Conservation (phyloP, 179 eudicot species). For the Pouteria campechiana region DNA sequence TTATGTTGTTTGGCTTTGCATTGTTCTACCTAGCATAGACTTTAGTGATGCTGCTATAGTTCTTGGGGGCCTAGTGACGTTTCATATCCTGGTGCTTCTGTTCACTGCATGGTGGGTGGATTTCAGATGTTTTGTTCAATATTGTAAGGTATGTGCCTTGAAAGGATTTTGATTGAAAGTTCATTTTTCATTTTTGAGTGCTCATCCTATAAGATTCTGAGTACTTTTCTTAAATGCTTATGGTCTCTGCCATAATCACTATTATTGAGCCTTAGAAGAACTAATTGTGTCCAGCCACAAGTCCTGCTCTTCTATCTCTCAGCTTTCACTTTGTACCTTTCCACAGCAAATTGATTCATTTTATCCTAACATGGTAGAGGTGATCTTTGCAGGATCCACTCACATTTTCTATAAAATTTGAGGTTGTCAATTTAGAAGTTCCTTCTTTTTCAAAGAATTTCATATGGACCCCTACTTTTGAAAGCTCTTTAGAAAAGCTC, state of each 20-base stretch:
- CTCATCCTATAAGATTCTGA: too few relatives aligned
- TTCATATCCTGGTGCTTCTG: slow-evolving; percentile 58
- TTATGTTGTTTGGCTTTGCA: slow-evolving; percentile 47
- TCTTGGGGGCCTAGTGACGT: slow-evolving; percentile 44
- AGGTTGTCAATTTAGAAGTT: too few relatives aligned
- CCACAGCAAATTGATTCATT: too few relatives aligned
- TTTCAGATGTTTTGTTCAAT: slow-evolving; percentile 69
- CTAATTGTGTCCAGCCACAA: too few relatives aligned
- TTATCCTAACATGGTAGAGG: too few relatives aligned
- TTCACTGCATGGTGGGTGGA: slow-evolving; percentile 95
- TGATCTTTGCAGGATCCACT: too few relatives aligned
- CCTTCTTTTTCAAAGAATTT: too few relatives aligned
- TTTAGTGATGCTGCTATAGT: slow-evolving; percentile 51
- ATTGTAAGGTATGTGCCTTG: slow-evolving; percentile 43
- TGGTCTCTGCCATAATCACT: neutral
- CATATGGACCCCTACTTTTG: too few relatives aligned
- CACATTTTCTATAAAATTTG: too few relatives aligned
- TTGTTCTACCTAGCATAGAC: slow-evolving; percentile 56
- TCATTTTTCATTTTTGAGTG: neutral
- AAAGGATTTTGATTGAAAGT: neutral
- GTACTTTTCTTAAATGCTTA: neutral
- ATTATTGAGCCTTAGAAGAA: neutral
- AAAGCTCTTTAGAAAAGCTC: too few relatives aligned
- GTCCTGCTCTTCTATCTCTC: too few relatives aligned
- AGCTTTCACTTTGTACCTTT: too few relatives aligned